Base-by-base conservation (phyloP, 2,329 filamentous ascomycete genomes). In the Neofusicoccum sp. region DNA sequence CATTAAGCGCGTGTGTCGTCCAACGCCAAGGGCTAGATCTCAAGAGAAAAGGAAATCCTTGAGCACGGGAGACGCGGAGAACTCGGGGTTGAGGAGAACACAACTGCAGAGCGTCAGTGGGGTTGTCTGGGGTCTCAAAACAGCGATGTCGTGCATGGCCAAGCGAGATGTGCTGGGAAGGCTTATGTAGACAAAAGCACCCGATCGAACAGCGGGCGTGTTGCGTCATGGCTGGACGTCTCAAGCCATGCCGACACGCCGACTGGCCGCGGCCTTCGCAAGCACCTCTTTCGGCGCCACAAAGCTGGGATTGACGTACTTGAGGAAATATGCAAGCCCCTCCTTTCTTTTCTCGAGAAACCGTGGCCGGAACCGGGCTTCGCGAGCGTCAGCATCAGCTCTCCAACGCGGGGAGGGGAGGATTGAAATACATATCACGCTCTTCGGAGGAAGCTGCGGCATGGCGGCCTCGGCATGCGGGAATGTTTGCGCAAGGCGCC, bases 271-370 rank as follows among this genome's bases (percentile, higher is more conserved):
- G 14, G 26, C 41, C 33, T 41, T 38, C 31, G 49, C 7, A 26
- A 36, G 28, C 24, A 61, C 44, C 14, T 26, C 24, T 20, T 24
- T 30, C 40, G 12, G 14, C 34, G 31, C 36, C 6, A 60, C 30
- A 26, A 16, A 43, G 9, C 36, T 5, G 26, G 11, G 20, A n/a
- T 40, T 40, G 38, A 80, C 89, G 63, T 78, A 96, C 92, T 96
- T 96, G 59, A 99, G 79, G 72, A 98, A 99, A 72, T 98, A 96
- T 71, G 91, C 88, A 62, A 99, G 79, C 5, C 93, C 93, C 43
- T 86, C 82, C 66, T 91, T 86, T 69, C 95, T 84, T 70, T 89
- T 88, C 74, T 97, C 93, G 16, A 99, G 82, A 73, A 99, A 98
- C 56, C 84, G 85, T 9, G 90, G 87, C 56, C 89, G 84, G 71